Conservation (phyloP, 2,329 filamentous ascomycete species). For the Calonectria multiphialidica region DNA sequence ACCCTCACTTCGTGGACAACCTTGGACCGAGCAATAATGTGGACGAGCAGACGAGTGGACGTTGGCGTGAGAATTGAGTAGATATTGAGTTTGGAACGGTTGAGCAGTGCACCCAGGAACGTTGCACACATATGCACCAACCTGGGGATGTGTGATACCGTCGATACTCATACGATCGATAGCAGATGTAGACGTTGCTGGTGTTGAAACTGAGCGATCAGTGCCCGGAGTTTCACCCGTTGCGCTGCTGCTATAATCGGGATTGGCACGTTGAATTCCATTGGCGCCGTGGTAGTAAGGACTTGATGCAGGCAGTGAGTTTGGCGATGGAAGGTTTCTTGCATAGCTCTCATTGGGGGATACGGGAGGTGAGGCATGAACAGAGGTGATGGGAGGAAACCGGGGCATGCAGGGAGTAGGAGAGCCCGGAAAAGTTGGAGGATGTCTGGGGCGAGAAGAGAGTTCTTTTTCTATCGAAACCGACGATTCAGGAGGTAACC, state of each 20-base stretch:
- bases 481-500: conserved; percentile 45
- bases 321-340: conserved; percentile 62
- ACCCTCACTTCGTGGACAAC: conserved; percentile 72
- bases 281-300: conserved; percentile 52
- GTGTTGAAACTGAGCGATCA: conserved; percentile 58
- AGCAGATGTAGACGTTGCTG: conserved; percentile 53
- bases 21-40: conserved; percentile 74
- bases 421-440: conserved; percentile 48
- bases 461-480: conserved; percentile 48
- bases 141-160: conserved; percentile 64
- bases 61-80: conserved; percentile 84
- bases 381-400: conserved; percentile 46
- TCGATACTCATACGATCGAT: conserved; percentile 71
- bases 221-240: conserved; percentile 61
- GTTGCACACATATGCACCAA: conserved; percentile 69
- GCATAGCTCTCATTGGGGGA: conserved; percentile 62
- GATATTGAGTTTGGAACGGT: conserved; percentile 82
- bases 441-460: conserved; percentile 37
- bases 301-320: conserved; percentile 53
- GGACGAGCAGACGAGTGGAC: conserved; percentile 75
- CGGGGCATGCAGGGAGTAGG: conserved; percentile 49
- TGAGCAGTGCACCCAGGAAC: conserved; percentile 74
- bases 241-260: conserved; percentile 58
- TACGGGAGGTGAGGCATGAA: conserved; percentile 58
- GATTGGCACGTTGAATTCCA: conserved; percentile 49